Evolutionary conservation across 179 eudicot genomes (phyloP).

Genomic region (Spergularia azorica): DNA sequence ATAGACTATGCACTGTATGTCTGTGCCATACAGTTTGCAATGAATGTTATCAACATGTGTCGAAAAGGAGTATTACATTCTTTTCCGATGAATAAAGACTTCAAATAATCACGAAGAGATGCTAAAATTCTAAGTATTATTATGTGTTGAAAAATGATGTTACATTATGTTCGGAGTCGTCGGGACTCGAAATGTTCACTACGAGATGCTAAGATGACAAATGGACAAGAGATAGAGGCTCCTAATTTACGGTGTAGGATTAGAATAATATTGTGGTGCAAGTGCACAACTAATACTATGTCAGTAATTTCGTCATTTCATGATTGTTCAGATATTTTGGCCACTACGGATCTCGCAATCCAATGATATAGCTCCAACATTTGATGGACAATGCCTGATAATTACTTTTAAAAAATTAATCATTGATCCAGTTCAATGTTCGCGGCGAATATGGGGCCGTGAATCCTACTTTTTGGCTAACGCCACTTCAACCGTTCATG

Average conservation of each 20-base stretch:
- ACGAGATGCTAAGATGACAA: background rate
- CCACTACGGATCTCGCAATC: background rate
- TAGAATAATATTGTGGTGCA: no score
- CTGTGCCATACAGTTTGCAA: no score
- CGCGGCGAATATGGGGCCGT: constrained; percentile 12
- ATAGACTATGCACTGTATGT: no score
- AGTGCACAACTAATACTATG: background rate
- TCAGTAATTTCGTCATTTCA: background rate
- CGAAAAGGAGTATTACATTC: no score
- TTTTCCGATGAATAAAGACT: no score
- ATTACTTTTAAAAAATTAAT: no score
- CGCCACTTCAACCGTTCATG: constrained; percentile 11
- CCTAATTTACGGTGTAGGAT: background rate
- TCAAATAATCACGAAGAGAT: no score
- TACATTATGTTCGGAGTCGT: no score
- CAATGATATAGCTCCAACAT: constrained; percentile 6
- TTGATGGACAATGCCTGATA: background rate
- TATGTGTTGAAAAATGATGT: no score
- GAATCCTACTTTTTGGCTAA: background rate
- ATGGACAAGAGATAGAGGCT: constrained; percentile 5
- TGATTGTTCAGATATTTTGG: constrained; percentile 17
- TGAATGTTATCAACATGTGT: no score
- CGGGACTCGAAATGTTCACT: no score
- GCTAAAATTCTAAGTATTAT: no score
- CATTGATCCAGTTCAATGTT: background rate